A percentile compares a stretch with the other conserved stretches of the same genome.
These are phyloP conservation scores for Panicum miliaceum DNA, from an alignment of 176 grass and related monocot species.

Conservation along the genomic window DNA sequence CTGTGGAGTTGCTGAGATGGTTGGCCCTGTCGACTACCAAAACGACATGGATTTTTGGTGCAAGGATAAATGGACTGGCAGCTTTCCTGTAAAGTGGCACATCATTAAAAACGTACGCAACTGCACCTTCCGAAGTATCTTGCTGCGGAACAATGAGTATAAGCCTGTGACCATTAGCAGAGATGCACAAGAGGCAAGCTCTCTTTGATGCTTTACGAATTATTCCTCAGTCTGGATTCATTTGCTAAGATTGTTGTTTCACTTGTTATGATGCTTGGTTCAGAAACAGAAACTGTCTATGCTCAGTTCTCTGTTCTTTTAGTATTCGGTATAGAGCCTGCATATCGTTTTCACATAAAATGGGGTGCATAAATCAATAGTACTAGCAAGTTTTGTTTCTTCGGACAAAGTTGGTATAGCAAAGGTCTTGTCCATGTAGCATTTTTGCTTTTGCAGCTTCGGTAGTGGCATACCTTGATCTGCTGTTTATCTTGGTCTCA, in stretches of 20 bases:
- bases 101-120: constrained; percentile 87
- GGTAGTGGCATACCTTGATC: not conserved
- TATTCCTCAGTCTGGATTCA: constrained; percentile 12
- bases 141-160: constrained; percentile 76
- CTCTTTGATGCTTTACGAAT: constrained; percentile 15
- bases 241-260: constrained; percentile 1
- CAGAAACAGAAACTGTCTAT: not conserved
- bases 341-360: constrained; percentile 9
- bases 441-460: not conserved
- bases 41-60: constrained; percentile 85
- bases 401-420: constrained; percentile 6
- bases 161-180: constrained; percentile 79
- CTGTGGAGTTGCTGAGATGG: constrained; percentile 94
- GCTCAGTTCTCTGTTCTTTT: not conserved
- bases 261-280: constrained; percentile 16
- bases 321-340: not conserved
- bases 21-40: constrained; percentile 73
- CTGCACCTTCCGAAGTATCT: constrained; percentile 46
- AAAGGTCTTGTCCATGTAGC: not conserved
- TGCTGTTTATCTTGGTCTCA: constrained; percentile 39
- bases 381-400: constrained; percentile 25
- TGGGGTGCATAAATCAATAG: not conserved
- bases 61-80: constrained; percentile 68
- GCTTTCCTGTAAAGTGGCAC: constrained; percentile 88
- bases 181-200: constrained; percentile 84